Base-by-base conservation (phyloP, 1,284 basidiomycete species). In the Apiotrichum akiyoshidainum region DNA sequence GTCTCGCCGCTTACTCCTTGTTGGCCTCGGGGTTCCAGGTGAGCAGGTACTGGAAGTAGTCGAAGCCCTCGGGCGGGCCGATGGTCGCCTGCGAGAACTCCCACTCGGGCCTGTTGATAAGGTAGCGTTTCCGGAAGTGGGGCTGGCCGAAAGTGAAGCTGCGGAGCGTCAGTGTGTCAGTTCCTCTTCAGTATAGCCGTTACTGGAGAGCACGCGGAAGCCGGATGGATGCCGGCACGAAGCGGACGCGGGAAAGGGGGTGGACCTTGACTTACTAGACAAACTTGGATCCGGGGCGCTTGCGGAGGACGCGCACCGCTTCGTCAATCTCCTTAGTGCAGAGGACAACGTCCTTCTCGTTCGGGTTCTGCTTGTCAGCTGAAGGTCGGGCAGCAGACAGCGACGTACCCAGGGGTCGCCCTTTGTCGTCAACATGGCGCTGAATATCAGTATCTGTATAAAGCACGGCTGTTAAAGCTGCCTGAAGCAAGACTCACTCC, bases 121-220 rank as follows among this genome's bases (percentile, higher is more conserved):
- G 64, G 74, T 84, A 92, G 46, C 85, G 83, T 68, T 83, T 83
- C 39, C 91, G 86, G 75, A 94, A 94, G 73, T 95, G 92, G 1
- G 92, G 92, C 71, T 94, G 92, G 6, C 90, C 92, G 66, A 93
- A 92, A 2, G 92, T 93, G 58, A 92, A 80, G 77, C 75, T 76
- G 55, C 13, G 26, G 2, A 37, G 37, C 11, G 22, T 37, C 16
- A 26, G n/a, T 19, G 16, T 19, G 46, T 21, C 26, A 31, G 26
- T 31, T 31, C 26, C 26, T 31, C 26, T 31, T 31, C 7, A 3
- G 26, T 31, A 7, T 31, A 7, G 26, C 26, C 26, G 26, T 31
- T 31, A 7, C 4, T 31, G 4, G 26, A 31, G 26, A 31, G 26
- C 7, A 31, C 26, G 26, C 26, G 26, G 26, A 31, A 7, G 26